Evolutionary conservation across 2,329 filamentous ascomycete species (phyloP), one percentile per base, ranked within the genome.

Genomic region (Podosphaera fusca): DNA sequence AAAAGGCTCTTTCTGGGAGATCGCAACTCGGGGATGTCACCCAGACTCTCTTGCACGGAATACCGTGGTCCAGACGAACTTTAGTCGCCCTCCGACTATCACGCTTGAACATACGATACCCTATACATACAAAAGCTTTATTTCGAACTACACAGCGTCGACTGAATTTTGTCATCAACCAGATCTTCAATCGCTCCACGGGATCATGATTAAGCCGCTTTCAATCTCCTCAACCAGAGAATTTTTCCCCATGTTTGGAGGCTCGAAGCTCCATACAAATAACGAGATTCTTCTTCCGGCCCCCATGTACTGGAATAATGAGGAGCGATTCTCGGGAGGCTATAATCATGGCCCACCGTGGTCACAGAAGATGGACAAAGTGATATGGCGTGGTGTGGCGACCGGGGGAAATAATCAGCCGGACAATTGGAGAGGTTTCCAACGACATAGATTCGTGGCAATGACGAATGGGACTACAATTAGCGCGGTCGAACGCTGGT

Each of bases 341-440:
- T 67, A 71, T 30, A 67, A 70, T n/a, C 75, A 77, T 58, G 80
- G 81, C 42, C 69, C 73, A 2, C 65, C 70, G 2, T 84, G 82
- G 81, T 64, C 70, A 1, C 63, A 72, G 30, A 85, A 85, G 68
- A 69, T 69, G 38, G 69, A 76, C 55, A 71, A 71, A 7, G 69
- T 79, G 35, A 70, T 82, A 36, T 85, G 81, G 81, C 77, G 81
- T 33, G 81, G 81, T 55, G 76, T 78, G 1, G 79, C 78, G 1
- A 81, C 79, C 1, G 81, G 80, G 4, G 81, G 80, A 68, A 69
- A 68, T 68, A 72, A 59, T 61, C 65, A 3, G 69, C 12, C 68
- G 70, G 30, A 73, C 6, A 79, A 73, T 54, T 80, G 76, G 76
- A 71, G 68, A 12, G 70, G 72, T 0, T 79, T 79, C 61, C 77